These are phyloP conservation scores for Septoria linicola DNA, from an alignment of 2,329 filamentous ascomycete species.

Conservation along the genomic window DNA sequence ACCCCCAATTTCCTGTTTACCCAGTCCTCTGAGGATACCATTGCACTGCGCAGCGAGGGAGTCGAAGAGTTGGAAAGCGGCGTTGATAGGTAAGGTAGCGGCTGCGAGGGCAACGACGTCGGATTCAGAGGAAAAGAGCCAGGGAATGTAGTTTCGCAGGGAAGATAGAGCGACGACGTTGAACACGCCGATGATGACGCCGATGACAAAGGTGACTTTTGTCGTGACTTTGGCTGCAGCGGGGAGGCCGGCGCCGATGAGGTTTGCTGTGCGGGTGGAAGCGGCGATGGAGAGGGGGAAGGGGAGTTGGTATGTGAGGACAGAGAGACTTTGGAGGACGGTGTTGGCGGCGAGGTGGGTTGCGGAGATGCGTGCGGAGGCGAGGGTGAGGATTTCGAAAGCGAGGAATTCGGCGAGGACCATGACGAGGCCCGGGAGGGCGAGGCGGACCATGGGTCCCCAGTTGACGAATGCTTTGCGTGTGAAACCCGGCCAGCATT, in stretches of 20 bases:
- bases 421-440: conserved; percentile 88
- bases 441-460: conserved; percentile 81
- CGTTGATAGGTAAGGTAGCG: conserved; percentile 72
- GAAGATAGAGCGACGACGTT: conserved; percentile 70
- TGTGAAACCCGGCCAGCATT: conserved; percentile 83
- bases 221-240: conserved; percentile 77
- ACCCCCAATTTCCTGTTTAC: conserved; percentile 83
- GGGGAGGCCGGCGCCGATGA: conserved; percentile 83
- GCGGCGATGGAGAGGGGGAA: conserved; percentile 88
- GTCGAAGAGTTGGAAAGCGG: conserved; percentile 88
- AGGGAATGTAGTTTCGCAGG: conserved; percentile 71
- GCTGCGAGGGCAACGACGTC: conserved; percentile 68
- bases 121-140: conserved; percentile 68
- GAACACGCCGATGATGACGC: conserved; percentile 70
- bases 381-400: conserved; percentile 87
- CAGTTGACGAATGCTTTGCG: conserved; percentile 69
- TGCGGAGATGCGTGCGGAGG: conserved; percentile 74
- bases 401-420: conserved; percentile 83
- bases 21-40: conserved; percentile 81
- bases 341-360: conserved; percentile 84
- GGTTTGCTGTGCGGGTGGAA: conserved; percentile 83
- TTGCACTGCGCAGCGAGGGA: conserved; percentile 75
- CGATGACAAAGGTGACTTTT: conserved; percentile 69
- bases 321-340: conserved; percentile 73
- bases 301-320: conserved; percentile 84